phyloP scores from a whole-genome alignment of 75 land plant genomes.

The Pseudotsuga menziesii region DNA sequence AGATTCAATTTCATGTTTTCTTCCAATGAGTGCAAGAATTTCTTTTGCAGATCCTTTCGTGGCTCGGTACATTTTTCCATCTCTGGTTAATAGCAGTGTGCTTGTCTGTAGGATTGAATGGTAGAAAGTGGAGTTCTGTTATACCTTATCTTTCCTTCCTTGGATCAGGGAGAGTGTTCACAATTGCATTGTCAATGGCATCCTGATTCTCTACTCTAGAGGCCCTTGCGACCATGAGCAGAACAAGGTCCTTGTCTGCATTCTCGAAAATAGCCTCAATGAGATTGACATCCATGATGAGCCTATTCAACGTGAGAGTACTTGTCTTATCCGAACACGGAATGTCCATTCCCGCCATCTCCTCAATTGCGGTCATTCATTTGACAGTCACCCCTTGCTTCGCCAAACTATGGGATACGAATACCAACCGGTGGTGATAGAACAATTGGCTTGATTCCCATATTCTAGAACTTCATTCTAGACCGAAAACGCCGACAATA shows the following conservation, averaged over 20 bases:
- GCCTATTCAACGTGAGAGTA: conserved; percentile 31
- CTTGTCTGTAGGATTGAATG: conserved; percentile 32
- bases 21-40: conserved; percentile 35
- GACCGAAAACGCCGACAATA: too few relatives aligned
- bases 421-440: too few relatives aligned
- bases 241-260: conserved; percentile 27
- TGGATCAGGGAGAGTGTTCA: conserved; percentile 24
- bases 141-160: conserved; percentile 30
- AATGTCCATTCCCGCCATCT: conserved; percentile 47
- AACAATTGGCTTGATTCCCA: too few relatives aligned
- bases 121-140: conserved; percentile 23
- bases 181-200: conserved; percentile 37
- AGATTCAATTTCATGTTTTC: conserved; percentile 26
- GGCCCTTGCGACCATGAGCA: conserved; percentile 26
- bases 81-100: conserved; percentile 26
- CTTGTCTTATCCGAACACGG: conserved; percentile 42
- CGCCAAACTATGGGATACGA: conserved; percentile 25
- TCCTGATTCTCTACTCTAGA: conserved; percentile 41
- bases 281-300: conserved; percentile 30
- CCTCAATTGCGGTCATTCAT: conserved; percentile 43
- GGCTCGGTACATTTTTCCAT: conserved; percentile 39
- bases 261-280: conserved; percentile 20
- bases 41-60: conserved; percentile 34
- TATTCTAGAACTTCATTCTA: too few relatives aligned
- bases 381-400: conserved; percentile 32